phyloP scores from a whole-genome alignment of 1,139 yeast species.

The Blastobotrys niveus region DNA sequence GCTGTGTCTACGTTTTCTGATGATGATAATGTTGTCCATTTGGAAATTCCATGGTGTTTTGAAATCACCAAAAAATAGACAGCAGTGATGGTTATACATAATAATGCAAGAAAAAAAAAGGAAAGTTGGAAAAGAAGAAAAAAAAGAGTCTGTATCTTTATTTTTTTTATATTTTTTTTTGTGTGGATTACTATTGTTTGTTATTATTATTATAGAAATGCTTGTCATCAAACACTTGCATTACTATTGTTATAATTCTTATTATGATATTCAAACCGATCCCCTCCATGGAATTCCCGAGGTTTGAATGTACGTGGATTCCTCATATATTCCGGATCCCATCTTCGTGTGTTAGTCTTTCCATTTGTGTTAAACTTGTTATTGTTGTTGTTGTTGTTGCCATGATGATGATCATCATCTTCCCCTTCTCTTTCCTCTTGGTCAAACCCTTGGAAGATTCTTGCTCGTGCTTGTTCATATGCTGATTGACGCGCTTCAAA shows the following conservation, averaged over 20 bases:
- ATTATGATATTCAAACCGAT: no score
- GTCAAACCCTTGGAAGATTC: constrained; percentile 38
- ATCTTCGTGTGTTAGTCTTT: constrained; percentile 24
- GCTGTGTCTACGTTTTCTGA: constrained; percentile 81
- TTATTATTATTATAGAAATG: neutral
- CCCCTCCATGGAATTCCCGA: neutral
- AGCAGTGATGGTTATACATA: neutral
- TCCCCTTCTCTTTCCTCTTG: constrained; percentile 29
- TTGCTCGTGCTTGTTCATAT: constrained; percentile 43
- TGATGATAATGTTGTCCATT: constrained; percentile 74
- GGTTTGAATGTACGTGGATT: neutral
- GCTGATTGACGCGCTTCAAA: constrained; percentile 38
- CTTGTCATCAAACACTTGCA: neutral
- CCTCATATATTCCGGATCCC: constrained; percentile 18
- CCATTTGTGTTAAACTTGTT: constrained; percentile 21
- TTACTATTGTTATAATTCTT: no score
- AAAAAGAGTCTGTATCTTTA: neutral
- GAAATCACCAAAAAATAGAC: constrained; percentile 41
- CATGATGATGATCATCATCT: neutral
- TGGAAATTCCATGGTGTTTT: constrained; percentile 80
- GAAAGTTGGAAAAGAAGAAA: neutral
- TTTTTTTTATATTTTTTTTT: constrained; percentile 1
- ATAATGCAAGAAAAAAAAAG: neutral
- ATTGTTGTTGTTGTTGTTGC: constrained; percentile 1
- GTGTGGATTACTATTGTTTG: neutral